phyloP scores from a whole-genome alignment of 305 asterid genomes.

The Fraxinus albicans region DNA sequence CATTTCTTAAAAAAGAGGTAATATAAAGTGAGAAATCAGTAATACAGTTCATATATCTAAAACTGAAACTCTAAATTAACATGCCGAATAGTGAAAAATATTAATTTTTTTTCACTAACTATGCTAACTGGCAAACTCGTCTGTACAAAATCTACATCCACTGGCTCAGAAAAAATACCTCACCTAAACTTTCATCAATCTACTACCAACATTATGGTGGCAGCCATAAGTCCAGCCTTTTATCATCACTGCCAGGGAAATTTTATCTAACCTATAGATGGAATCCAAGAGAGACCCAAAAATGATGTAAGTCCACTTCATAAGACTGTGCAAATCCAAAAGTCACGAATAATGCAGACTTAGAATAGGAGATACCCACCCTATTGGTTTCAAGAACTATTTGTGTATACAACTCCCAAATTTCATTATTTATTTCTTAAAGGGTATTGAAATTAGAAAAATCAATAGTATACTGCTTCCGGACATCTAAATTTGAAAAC shows the following conservation, averaged over 20 bases:
- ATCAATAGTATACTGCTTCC: not conserved
- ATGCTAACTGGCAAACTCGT: not conserved
- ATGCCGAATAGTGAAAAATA: not conserved
- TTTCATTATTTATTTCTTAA: not conserved
- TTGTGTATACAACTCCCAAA: not conserved
- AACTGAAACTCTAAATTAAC: not conserved
- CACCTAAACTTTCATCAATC: slow-evolving; percentile 49
- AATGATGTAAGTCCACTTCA: not conserved
- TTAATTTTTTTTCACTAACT: not conserved
- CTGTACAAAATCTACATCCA: slow-evolving; percentile 15
- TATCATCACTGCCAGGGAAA: slow-evolving; percentile 68
- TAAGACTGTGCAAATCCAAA: not conserved
- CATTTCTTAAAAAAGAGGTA: not conserved
- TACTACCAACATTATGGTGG: slow-evolving; percentile 74
- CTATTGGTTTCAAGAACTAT: not conserved
- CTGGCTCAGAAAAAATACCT: slow-evolving; percentile 54
- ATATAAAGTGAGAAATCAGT: slow-evolving; percentile 7
- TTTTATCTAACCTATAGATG: slow-evolving; percentile 4
- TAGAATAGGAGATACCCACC: not conserved
- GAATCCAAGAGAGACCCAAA: slow-evolving; percentile 3
- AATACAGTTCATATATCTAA: not conserved
- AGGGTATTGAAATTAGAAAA: not conserved
- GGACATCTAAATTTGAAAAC: not conserved
- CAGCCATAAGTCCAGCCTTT: slow-evolving; percentile 95
- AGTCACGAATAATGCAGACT: not conserved